Percentiles rank a stretch among this genome's conserved stretches.
Conservation (phyloP, 441 rosid species). For the Biscutella auriculata region DNA sequence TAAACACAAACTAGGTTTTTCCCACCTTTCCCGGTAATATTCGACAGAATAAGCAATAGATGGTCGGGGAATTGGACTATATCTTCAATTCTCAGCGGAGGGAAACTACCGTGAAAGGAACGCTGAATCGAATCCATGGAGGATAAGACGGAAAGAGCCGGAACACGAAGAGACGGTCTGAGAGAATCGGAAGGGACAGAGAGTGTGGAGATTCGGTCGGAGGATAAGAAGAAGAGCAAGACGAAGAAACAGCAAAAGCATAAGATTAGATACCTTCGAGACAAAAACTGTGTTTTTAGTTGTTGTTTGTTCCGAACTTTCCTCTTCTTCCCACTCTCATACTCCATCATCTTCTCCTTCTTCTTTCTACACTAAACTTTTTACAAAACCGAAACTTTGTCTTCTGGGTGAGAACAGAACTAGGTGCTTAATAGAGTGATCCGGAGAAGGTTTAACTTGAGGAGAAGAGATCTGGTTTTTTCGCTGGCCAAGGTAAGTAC, state of each 20-base stretch:
- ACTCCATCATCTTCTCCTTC: constrained; percentile 36
- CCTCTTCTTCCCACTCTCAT: constrained; percentile 67
- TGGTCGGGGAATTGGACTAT: constrained; percentile 72
- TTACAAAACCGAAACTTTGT: neutral
- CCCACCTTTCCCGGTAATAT: constrained; percentile 15
- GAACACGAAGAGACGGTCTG: constrained; percentile 49
- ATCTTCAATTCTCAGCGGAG: constrained; percentile 34
- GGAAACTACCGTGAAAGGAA: constrained; percentile 22
- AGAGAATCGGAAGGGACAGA: constrained; percentile 34
- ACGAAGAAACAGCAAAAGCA: constrained; percentile 51
- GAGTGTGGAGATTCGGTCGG: constrained; percentile 36
- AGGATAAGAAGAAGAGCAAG: constrained; percentile 48
- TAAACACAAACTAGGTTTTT: constrained; percentile 53
- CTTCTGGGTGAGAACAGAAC: neutral
- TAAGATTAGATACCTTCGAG: constrained; percentile 38
- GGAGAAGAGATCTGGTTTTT: constrained; percentile 20
- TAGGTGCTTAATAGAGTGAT: constrained; percentile 7
- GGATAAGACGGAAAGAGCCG: constrained; percentile 40
- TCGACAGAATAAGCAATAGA: constrained; percentile 42
- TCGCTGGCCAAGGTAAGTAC: constrained; percentile 19
- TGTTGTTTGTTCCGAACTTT: constrained; percentile 39
- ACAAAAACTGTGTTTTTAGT: constrained; percentile 29
- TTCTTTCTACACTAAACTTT: too few species aligned
- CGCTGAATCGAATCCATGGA: constrained; percentile 36
- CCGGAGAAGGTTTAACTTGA: constrained; percentile 1